These are phyloP conservation scores for Talaromyces sp. DNA, from an alignment of 2,329 filamentous ascomycete species.

Conservation along the genomic window DNA sequence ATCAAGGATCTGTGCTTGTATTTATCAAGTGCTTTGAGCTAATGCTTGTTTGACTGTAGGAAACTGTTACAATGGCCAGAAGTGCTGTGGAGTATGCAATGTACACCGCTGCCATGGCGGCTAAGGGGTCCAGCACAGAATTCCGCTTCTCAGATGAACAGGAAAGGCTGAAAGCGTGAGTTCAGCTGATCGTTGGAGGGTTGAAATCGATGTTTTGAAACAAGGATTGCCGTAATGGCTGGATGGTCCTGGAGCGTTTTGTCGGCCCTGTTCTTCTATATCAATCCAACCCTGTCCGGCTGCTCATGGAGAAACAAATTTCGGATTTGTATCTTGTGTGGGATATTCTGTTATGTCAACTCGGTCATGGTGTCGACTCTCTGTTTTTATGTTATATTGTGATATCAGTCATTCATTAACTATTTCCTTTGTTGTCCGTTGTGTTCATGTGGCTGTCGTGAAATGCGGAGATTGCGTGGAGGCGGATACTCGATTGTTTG, in stretches of 20 bases:
- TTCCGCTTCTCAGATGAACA: not conserved
- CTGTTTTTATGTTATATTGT: not conserved
- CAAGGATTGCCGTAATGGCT: not conserved
- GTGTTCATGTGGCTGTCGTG: not conserved
- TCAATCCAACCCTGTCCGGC: not conserved
- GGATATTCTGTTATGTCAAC: not conserved
- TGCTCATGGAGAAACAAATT: not conserved
- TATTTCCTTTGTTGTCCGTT: not conserved
- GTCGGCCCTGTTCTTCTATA: not conserved
- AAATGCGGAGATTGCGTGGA: conserved; percentile 4
- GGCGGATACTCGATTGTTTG: not conserved
- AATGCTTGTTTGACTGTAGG: not conserved
- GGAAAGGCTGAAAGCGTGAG: not conserved
- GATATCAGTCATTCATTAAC: not conserved
- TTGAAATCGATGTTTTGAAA: not conserved
- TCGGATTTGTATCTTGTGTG: not conserved
- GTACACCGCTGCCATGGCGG: not conserved
- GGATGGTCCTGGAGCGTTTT: not conserved
- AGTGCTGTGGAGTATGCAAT: not conserved
- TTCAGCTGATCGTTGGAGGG: not conserved
- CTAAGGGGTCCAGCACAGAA: not conserved
- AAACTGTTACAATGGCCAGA: not conserved
- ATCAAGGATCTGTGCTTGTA: not conserved
- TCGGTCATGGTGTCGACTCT: too few species aligned
- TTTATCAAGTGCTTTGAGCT: not conserved